Base-by-base conservation (phyloP, 2,329 filamentous ascomycete species). In the Chlorencoelia australis region DNA sequence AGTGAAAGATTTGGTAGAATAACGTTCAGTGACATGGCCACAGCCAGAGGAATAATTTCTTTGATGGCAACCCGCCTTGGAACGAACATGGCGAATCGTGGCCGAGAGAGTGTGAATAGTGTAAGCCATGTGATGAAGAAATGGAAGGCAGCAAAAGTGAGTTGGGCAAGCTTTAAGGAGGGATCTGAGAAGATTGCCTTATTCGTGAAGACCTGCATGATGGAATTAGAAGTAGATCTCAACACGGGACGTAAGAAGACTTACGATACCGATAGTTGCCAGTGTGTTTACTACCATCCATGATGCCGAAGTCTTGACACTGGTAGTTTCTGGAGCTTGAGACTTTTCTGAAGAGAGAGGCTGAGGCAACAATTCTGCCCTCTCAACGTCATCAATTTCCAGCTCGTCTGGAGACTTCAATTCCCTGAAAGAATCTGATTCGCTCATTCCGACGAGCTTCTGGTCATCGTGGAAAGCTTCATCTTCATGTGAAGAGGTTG, bases 11-110 rank as follows among this genome's bases (percentile, higher is more conserved):
- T 82, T 7, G 75, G 76, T 7, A 82, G 63, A 44, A 82, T 75
- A 52, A 82, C 75, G 56, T 82, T 82, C 41, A 78, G 63, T 34
- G 73, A 69, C 77, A 83, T 82, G 50, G 75, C 70, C 19, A 77
- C 51, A 3, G 75, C 73, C n/a, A 82, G 63, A 3, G 78, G 79
- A 13, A 80, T 60, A 37, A 82, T 71, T 22, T 73, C 66, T 40
- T 62, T 59, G 32, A 77, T 58, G 20, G 68, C 59, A 25, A 71
- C 68, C 33, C 68, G 65, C 26, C 72, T 69, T 2, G 75, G 70
- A 11, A 60, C 58, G 54, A 82, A 82, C 53, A 76, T 68, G 42
- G 61, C 65, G 45, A 80, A 67, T 18, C 54, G 56, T n/a, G 69
- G 71, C 2, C 69, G 66, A 15, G 77, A 79, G 41, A 80, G 64